A percentile compares a stretch with the other conserved stretches of the same genome.
Evolutionary conservation across 768 basidiomycete genomes (phyloP).

Genomic region (Termitomyces sp.): DNA sequence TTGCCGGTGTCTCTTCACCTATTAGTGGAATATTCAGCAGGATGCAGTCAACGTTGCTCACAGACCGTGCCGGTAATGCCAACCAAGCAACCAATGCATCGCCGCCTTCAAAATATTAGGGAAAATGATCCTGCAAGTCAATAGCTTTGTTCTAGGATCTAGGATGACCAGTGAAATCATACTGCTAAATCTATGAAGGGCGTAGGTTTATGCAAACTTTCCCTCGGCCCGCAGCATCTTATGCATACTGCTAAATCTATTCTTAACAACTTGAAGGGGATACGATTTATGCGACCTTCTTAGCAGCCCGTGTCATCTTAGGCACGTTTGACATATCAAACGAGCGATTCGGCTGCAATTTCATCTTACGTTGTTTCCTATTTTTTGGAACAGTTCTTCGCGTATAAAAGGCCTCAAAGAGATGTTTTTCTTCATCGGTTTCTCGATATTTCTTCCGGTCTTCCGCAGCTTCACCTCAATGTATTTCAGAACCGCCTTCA

Average conservation of each 20-base stretch:
- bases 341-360: background rate
- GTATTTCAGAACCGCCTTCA: slow-evolving; percentile 15
- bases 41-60: background rate
- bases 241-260: background rate
- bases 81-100: background rate
- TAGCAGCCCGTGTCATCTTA: background rate
- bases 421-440: background rate
- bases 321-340: background rate
- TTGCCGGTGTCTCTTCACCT: background rate
- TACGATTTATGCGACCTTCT: background rate
- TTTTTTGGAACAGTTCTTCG: background rate
- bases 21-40: background rate
- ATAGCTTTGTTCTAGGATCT: background rate
- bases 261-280: background rate
- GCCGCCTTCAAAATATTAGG: background rate
- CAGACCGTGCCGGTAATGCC: background rate
- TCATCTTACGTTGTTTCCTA: background rate
- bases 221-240: background rate
- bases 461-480: background rate
- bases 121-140: background rate
- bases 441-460: background rate
- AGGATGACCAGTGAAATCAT: background rate
- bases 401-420: background rate
- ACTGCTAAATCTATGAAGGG: background rate
- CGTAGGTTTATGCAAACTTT: background rate